These are phyloP conservation scores for Phytopythium sindhum DNA, from an alignment of 352 stramenopile species.

Conservation along the genomic window DNA sequence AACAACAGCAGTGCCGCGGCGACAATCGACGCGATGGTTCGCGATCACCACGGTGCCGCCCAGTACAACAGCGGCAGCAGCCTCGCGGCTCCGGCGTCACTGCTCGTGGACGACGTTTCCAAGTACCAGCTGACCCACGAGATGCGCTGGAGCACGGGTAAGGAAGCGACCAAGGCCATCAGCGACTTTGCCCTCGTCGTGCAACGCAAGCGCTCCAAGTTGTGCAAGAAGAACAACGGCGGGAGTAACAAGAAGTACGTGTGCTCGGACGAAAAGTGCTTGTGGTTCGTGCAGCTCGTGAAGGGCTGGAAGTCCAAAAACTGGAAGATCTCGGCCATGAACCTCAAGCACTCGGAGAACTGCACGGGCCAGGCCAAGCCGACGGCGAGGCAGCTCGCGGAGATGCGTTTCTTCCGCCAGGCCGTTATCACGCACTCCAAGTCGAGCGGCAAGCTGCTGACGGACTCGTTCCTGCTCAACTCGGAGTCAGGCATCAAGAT, in stretches of 20 bases:
- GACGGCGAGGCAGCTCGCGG: slow-evolving; percentile 70
- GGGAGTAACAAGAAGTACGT: slow-evolving; percentile 87
- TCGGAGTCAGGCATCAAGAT: slow-evolving; percentile 66
- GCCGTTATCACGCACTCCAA: slow-evolving; percentile 77
- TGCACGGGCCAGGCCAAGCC: slow-evolving; percentile 64
- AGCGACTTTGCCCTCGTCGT: slow-evolving; percentile 76
- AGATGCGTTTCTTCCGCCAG: slow-evolving; percentile 77
- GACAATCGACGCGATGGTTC: slow-evolving; percentile 2
- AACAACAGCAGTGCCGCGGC: neutral
- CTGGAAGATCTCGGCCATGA: slow-evolving; percentile 89
- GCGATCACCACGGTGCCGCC: neutral
- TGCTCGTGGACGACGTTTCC: slow-evolving; percentile 55
- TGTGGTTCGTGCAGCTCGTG: slow-evolving; percentile 79
- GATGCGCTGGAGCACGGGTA: slow-evolving; percentile 77
- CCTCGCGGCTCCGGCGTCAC: slow-evolving; percentile 16
- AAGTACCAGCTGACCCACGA: slow-evolving; percentile 76
- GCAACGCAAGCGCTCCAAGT: slow-evolving; percentile 72
- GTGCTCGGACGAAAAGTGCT: slow-evolving; percentile 64
- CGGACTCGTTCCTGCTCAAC: slow-evolving; percentile 72
- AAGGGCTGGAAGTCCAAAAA: slow-evolving; percentile 86
- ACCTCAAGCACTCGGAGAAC: slow-evolving; percentile 66
- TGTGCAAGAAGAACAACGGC: slow-evolving; percentile 80
- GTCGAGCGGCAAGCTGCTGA: slow-evolving; percentile 68
- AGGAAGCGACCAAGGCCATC: slow-evolving; percentile 75
- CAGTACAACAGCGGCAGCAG: neutral